These are phyloP conservation scores for Phialophora expanda DNA, from an alignment of 2,329 filamentous ascomycete species.

Conservation along the genomic window DNA sequence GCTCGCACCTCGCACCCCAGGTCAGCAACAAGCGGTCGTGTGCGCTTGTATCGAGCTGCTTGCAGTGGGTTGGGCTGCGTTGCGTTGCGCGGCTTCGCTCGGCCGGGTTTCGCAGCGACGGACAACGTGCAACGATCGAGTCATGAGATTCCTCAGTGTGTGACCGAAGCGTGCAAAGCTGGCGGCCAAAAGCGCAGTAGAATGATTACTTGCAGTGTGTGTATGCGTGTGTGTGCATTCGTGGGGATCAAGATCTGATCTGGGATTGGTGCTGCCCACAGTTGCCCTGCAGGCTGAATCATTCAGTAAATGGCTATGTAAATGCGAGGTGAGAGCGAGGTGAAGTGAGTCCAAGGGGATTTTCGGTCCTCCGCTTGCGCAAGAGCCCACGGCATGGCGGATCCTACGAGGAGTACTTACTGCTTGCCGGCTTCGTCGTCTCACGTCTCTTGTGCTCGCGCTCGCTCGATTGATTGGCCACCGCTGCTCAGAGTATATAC, in stretches of 20 bases:
- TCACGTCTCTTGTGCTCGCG: neutral
- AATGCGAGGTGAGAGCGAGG: neutral
- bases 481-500: neutral
- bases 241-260: neutral
- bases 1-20: neutral
- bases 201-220: neutral
- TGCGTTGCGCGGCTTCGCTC: too few relatives aligned
- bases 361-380: conserved; percentile 16
- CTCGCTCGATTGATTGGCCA: neutral
- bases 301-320: neutral
- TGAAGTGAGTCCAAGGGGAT: neutral
- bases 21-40: neutral
- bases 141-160: neutral
- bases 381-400: conserved; percentile 3
- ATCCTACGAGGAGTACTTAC: neutral
- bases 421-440: neutral
- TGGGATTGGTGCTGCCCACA: conserved; percentile 2
- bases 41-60: too few relatives aligned
- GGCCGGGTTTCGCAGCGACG: too few relatives aligned
- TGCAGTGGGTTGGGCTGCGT: too few relatives aligned
- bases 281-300: neutral
- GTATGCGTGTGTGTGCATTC: neutral
- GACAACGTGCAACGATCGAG: neutral
- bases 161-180: neutral
- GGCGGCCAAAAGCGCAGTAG: neutral